phyloP scores from a whole-genome alignment of 805 yeast species.

The Kazachstania kunashirensis region DNA sequence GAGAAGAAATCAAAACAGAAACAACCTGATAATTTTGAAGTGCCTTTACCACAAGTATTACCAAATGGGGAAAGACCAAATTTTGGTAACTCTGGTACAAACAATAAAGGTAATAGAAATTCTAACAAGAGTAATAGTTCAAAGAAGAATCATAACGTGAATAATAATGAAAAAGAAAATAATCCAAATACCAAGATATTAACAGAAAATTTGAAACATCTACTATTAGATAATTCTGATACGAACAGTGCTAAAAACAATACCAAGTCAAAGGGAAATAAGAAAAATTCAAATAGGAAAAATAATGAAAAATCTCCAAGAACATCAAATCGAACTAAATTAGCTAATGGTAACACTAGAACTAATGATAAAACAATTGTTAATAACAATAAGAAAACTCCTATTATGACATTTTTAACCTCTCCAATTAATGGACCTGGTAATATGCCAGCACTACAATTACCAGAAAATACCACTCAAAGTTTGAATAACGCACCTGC shows the following conservation, averaged over 20 bases:
- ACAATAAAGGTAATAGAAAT: background rate
- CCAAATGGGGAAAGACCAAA: conserved; percentile 29
- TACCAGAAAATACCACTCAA: background rate
- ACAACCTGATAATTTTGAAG: conserved; percentile 4
- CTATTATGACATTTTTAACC: conserved; percentile 8
- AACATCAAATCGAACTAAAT: background rate
- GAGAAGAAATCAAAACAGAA: background rate
- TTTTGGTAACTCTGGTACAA: conserved; percentile 18
- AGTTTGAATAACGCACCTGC: too few species aligned
- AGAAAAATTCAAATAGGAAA: background rate
- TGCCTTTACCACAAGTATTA: conserved; percentile 22
- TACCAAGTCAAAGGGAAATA: background rate
- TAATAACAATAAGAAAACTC: conserved; percentile 3
- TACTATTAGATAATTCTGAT: conserved; percentile 3
- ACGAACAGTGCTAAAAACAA: background rate
- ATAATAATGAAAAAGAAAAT: conserved; percentile 1
- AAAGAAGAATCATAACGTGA: background rate
- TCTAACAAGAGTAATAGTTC: background rate
- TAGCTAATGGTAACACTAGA: background rate
- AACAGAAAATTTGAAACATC: conserved; percentile 5
- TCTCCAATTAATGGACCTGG: conserved; percentile 13
- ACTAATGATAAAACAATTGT: background rate
- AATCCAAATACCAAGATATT: conserved; percentile 1
- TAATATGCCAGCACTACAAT: conserved; percentile 5
- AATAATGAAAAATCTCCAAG: background rate